These are phyloP conservation scores for Choanephora cucurbitarum DNA, from an alignment of 371 early-diverging fungal genomes.

Conservation along the genomic window DNA sequence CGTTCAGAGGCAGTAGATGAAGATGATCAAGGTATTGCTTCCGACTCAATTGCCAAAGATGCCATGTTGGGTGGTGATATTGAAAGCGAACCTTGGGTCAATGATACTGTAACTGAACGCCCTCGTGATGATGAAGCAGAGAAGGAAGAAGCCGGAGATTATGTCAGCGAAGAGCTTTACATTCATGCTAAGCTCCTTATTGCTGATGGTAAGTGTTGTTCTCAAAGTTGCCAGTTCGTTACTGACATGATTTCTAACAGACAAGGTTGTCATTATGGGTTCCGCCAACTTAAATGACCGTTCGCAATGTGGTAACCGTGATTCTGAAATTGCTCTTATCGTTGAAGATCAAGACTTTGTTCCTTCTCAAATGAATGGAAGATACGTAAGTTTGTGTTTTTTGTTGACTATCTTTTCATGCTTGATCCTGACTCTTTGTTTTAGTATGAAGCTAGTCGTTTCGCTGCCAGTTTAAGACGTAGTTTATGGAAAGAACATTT, in stretches of 20 bases:
- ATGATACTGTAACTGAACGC: conserved; percentile 21
- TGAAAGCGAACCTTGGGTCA: conserved; percentile 38
- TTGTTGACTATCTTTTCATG: background rate
- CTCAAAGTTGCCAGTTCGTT: background rate
- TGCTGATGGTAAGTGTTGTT: conserved; percentile 68
- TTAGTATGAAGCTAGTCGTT: conserved; percentile 60
- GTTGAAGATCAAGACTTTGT: conserved; percentile 78
- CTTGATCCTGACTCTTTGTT: background rate
- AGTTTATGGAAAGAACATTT: conserved; percentile 85
- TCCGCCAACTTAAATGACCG: conserved; percentile 95
- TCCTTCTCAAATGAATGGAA: conserved; percentile 74
- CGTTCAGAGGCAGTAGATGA: conserved; percentile 20
- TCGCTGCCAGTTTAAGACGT: conserved; percentile 77
- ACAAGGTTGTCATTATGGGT: conserved; percentile 81
- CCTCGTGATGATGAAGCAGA: conserved; percentile 31
- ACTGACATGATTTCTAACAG: conserved; percentile 28
- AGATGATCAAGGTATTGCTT: conserved; percentile 27
- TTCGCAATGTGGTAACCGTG: conserved; percentile 87
- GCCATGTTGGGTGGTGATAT: conserved; percentile 42
- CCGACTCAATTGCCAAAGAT: conserved; percentile 38
- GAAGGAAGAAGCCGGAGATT: conserved; percentile 42
- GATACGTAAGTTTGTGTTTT: conserved; percentile 45
- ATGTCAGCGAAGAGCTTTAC: conserved; percentile 87
- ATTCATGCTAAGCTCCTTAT: conserved; percentile 93
- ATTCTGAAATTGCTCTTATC: conserved; percentile 88